Percentiles rank a stretch among this genome's conserved stretches.
phyloP scores from a whole-genome alignment of 1,139 yeast genomes.

The Candida freyschussii region DNA sequence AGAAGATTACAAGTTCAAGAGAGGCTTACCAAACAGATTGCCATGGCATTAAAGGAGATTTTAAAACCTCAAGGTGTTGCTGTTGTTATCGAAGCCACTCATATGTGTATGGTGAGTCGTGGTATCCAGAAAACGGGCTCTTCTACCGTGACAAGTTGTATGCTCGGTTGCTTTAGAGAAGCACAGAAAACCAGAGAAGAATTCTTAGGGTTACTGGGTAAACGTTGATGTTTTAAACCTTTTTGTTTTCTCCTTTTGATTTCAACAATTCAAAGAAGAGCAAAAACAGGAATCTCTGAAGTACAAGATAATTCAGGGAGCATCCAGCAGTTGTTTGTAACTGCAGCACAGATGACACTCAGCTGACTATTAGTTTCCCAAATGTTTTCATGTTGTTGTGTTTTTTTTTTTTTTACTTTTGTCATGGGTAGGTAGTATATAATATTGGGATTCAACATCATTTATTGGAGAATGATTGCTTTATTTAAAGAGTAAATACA shows the following conservation, averaged over 20 bases:
- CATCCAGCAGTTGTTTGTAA: no score
- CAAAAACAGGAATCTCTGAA: conserved; percentile 1
- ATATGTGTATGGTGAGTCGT: conserved; percentile 99
- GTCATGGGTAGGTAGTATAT: no score
- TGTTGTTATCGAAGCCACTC: conserved; percentile 95
- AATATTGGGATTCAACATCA: no score
- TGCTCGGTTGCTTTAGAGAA: conserved; percentile 92
- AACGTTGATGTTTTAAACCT: conserved; percentile 30
- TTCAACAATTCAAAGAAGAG: background rate
- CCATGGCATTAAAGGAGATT: conserved; percentile 90
- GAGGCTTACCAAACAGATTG: conserved; percentile 91
- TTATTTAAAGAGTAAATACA: no score
- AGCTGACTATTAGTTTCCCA: no score
- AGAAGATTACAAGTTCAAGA: conserved; percentile 96
- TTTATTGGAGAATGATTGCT: no score
- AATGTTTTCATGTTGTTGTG: no score
- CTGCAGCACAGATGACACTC: no score
- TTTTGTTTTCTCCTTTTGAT: conserved; percentile 1
- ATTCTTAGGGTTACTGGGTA: conserved; percentile 75
- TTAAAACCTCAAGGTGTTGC: conserved; percentile 96
- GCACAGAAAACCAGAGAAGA: conserved; percentile 96
- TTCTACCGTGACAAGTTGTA: conserved; percentile 89
- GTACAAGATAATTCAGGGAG: no score
- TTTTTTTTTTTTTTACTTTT: no score
- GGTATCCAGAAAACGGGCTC: conserved; percentile 97